These are phyloP conservation scores for Suhomyces ambrosiae DNA, from an alignment of 1,139 yeast species.

Conservation along the genomic window DNA sequence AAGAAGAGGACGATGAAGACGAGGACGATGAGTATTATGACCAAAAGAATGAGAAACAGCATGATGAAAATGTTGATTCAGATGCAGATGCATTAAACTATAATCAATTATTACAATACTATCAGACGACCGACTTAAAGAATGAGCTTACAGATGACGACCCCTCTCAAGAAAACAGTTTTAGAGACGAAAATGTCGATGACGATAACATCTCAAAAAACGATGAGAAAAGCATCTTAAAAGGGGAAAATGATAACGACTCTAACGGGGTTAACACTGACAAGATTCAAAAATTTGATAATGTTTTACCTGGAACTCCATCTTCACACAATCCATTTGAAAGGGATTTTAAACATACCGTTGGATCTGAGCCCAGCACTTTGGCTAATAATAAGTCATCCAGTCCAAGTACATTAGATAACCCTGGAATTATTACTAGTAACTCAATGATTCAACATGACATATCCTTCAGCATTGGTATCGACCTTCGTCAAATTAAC, in stretches of 20 bases:
- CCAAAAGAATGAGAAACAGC: background rate
- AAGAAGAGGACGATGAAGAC: conserved; percentile 20
- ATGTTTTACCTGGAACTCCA: no score
- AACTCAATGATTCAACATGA: conserved; percentile 1
- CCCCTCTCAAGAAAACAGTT: no score
- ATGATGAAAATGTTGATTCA: background rate
- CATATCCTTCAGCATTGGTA: conserved; percentile 8
- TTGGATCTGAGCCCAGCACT: no score
- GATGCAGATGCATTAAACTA: background rate
- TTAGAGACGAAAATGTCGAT: no score
- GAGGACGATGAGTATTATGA: conserved; percentile 5
- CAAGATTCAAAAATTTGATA: no score
- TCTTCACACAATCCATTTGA: background rate
- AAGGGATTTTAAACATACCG: background rate
- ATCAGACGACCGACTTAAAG: background rate
- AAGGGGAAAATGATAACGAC: no score
- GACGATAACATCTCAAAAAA: no score
- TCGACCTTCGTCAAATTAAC: conserved; percentile 12
- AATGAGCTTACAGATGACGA: no score
- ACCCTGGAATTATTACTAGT: background rate
- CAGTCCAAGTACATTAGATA: background rate
- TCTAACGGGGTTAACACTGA: no score
- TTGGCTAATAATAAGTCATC: background rate
- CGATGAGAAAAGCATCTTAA: no score
- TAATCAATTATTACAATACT: no score